Percentiles rank a stretch among this genome's conserved stretches.
Conservation (phyloP, 495 filamentous ascomycete species). For the Tuber borchii region DNA sequence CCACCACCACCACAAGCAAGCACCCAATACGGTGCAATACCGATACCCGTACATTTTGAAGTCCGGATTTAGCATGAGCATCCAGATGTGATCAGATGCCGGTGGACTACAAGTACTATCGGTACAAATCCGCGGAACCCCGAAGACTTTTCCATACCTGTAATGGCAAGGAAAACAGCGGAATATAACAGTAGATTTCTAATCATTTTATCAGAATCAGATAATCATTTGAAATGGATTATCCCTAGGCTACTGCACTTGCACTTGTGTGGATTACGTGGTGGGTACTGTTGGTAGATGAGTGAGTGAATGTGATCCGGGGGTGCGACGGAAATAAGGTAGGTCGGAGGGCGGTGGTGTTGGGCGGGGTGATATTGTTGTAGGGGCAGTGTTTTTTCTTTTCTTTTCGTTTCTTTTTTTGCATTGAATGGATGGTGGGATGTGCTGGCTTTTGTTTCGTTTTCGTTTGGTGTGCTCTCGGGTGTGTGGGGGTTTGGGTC, state of each 20-base stretch:
- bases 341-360: background rate
- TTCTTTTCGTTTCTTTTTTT: no score
- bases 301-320: background rate
- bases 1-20: background rate
- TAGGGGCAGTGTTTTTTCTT: background rate
- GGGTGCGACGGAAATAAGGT: background rate
- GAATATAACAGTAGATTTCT: background rate
- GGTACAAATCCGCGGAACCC: no score
- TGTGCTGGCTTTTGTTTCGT: background rate
- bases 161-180: background rate
- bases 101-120: no score
- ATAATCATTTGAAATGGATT: background rate
- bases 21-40: no score
- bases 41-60: no score
- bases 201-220: background rate
- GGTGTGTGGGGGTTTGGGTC: no score
- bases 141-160: no score
- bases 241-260: no score
- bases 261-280: background rate
- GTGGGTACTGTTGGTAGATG: background rate
- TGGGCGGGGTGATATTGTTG: background rate
- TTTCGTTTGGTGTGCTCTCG: no score
- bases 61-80: no score
- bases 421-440: background rate
- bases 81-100: no score